Percentiles rank a stretch among this genome's conserved stretches.
Evolutionary conservation across 2,329 filamentous ascomycete species (phyloP).

Genomic region (Colletotrichum godetiae): DNA sequence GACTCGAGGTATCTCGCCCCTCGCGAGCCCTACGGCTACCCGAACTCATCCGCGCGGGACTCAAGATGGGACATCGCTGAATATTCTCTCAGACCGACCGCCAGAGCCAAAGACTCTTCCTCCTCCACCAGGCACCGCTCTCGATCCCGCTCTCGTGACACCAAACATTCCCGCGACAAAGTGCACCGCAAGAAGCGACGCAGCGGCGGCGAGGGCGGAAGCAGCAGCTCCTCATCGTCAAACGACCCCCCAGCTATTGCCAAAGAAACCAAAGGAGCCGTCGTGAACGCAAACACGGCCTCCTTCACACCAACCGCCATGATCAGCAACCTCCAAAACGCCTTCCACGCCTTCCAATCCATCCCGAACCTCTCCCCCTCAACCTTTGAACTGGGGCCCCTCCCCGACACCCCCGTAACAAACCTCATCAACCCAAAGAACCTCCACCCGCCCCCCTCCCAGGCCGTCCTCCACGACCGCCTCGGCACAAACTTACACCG

Average conservation of each 20-base stretch:
- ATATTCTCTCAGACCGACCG: constrained; percentile 23
- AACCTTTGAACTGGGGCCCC: constrained; percentile 14
- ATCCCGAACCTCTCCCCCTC: constrained; percentile 23
- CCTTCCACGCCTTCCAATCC: constrained; percentile 24
- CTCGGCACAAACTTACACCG: constrained; percentile 26
- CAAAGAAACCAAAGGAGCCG: not conserved
- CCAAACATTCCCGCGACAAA: constrained; percentile 3
- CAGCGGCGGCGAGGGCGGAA: not conserved
- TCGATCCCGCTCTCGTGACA: constrained; percentile 20
- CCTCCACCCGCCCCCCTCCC: constrained; percentile 21
- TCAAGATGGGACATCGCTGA: constrained; percentile 25
- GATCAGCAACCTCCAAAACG: constrained; percentile 24
- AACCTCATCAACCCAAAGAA: constrained; percentile 33
- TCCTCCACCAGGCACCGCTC: constrained; percentile 20
- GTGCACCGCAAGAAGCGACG: constrained; percentile 27
- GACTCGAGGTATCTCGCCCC: constrained; percentile 2
- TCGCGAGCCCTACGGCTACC: constrained; percentile 19
- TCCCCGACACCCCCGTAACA: constrained; percentile 32
- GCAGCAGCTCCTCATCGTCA: not conserved
- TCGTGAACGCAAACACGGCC: not conserved
- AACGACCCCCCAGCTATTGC: not conserved
- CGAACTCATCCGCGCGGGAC: constrained; percentile 8
- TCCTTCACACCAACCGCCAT: constrained; percentile 15
- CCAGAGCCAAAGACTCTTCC: constrained; percentile 10
- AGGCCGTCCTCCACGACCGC: constrained; percentile 27